These are phyloP conservation scores for Tetracladium setigerum DNA, from an alignment of 495 filamentous ascomycete genomes.

Conservation along the genomic window DNA sequence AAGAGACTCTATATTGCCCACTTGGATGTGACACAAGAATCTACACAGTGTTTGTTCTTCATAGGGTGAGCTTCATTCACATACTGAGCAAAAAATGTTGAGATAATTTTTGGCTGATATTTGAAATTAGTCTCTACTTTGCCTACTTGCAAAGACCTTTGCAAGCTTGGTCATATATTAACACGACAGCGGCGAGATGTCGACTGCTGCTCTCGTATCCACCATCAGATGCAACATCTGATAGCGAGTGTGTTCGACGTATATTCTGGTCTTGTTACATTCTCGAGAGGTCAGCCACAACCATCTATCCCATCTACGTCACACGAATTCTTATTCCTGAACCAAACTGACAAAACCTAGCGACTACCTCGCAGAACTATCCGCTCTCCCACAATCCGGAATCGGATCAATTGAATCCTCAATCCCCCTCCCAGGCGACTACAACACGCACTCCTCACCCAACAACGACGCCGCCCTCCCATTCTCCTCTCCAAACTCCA, in stretches of 20 bases:
- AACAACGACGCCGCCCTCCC: background rate
- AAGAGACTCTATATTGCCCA: constrained; percentile 26
- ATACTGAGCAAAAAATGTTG: too few species aligned
- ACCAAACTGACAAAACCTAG: background rate
- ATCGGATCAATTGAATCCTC: constrained; percentile 37
- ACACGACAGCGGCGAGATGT: constrained; percentile 26
- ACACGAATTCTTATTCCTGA: constrained; percentile 18
- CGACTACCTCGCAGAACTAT: constrained; percentile 27
- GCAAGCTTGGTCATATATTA: constrained; percentile 29
- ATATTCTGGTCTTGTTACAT: constrained; percentile 45
- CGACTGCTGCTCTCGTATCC: constrained; percentile 31
- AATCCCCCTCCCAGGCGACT: constrained; percentile 29
- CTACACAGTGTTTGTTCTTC: constrained; percentile 30
- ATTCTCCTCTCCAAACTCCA: background rate
- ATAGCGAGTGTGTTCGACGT: constrained; percentile 32
- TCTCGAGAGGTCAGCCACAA: constrained; percentile 28
- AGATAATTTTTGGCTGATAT: background rate
- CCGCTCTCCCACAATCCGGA: constrained; percentile 34
- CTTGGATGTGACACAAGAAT: constrained; percentile 23
- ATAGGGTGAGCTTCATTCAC: constrained; percentile 18
- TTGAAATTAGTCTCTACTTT: constrained; percentile 23
- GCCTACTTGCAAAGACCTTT: constrained; percentile 28
- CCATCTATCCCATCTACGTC: too few species aligned
- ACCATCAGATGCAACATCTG: constrained; percentile 9
- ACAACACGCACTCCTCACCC: constrained; percentile 20